Conservation (phyloP, 2,329 filamentous ascomycete genomes). For the Pseudocercospora eumusae region DNA sequence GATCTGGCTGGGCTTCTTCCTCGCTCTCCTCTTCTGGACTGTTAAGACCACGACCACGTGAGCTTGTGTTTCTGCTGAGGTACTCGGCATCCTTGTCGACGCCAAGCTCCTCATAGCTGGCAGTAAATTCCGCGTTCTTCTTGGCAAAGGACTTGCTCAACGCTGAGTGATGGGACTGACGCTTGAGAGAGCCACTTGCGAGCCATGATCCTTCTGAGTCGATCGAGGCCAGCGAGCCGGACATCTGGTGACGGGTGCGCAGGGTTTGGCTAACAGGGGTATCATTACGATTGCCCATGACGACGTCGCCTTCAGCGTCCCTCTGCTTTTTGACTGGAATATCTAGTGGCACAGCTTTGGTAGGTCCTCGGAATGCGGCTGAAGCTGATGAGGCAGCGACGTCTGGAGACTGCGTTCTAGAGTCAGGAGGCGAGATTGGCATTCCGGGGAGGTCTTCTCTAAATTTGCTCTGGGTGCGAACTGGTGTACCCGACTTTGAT, state of each 20-base stretch:
- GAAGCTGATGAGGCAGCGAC: slow-evolving; percentile 50
- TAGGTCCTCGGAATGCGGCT: slow-evolving; percentile 44
- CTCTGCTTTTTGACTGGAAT: slow-evolving; percentile 22
- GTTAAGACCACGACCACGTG: slow-evolving; percentile 24
- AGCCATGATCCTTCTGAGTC: slow-evolving; percentile 97
- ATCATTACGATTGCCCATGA: slow-evolving; percentile 41
- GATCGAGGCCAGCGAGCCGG: slow-evolving; percentile 87
- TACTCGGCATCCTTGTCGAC: slow-evolving; percentile 70
- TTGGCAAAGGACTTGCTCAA: slow-evolving; percentile 50
- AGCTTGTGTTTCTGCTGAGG: slow-evolving; percentile 47
- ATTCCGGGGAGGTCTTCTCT: slow-evolving; percentile 87
- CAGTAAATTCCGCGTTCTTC: slow-evolving; percentile 55
- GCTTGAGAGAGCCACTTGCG: slow-evolving; percentile 63
- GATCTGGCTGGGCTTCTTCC: slow-evolving; percentile 19
- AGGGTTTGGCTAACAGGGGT: slow-evolving; percentile 40
- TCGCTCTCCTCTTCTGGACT: slow-evolving; percentile 47
- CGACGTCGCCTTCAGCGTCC: slow-evolving; percentile 19
- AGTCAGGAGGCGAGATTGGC: slow-evolving; percentile 81
- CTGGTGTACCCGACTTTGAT: slow-evolving; percentile 61
- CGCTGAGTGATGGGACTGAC: slow-evolving; percentile 48
- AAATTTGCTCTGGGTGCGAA: slow-evolving; percentile 86
- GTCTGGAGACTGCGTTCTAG: slow-evolving; percentile 76
- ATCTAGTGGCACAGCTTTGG: slow-evolving; percentile 22
- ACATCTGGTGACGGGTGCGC: slow-evolving; percentile 49
- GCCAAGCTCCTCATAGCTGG: slow-evolving; percentile 65